A percentile compares a stretch with the other conserved stretches of the same genome.
Evolutionary conservation across 1,139 yeast species (phyloP).

Genomic region (Yamadazyma diospyri): DNA sequence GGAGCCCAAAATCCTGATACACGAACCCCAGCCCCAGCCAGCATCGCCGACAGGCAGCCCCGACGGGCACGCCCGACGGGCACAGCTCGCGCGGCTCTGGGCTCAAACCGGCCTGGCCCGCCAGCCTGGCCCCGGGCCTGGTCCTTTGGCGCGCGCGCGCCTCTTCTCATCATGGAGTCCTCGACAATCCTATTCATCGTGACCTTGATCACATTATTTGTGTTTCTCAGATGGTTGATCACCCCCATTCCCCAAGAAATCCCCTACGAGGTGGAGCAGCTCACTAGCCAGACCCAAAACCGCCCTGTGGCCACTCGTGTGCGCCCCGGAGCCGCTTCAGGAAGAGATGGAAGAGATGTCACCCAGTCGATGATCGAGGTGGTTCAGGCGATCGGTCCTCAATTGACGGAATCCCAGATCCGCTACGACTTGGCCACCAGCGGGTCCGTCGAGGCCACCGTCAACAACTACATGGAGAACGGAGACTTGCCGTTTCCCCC

Average conservation of each 20-base stretch:
- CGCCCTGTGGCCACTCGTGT: conserved; percentile 4
- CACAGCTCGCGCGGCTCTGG: too few species aligned
- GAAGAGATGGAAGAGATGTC: conserved; percentile 43
- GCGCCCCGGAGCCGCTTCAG: not conserved
- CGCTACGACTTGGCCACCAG: conserved; percentile 59
- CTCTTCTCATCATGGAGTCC: conserved; percentile 45
- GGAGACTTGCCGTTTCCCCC: conserved; percentile 71
- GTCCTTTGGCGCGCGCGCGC: too few species aligned
- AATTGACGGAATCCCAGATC: conserved; percentile 67
- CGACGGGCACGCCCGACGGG: too few species aligned
- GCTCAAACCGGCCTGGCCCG: too few species aligned
- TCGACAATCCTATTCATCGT: conserved; percentile 52
- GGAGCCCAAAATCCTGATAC: too few species aligned
- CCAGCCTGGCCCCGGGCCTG: too few species aligned
- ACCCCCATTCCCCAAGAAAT: conserved; percentile 45
- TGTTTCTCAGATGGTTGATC: conserved; percentile 60
- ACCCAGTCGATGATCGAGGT: conserved; percentile 81
- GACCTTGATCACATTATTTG: conserved; percentile 47
- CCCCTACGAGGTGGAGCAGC: conserved; percentile 23
- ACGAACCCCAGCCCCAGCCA: too few species aligned
- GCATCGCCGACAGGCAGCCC: too few species aligned
- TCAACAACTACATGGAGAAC: conserved; percentile 62
- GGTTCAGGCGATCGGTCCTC: conserved; percentile 81
- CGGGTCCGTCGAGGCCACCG: conserved; percentile 78
- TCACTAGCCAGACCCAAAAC: conserved; percentile 7